A percentile compares a stretch with the other conserved stretches of the same genome.
Conservation (phyloP, 2,329 filamentous ascomycete species). For the Ramularia endophylla region DNA sequence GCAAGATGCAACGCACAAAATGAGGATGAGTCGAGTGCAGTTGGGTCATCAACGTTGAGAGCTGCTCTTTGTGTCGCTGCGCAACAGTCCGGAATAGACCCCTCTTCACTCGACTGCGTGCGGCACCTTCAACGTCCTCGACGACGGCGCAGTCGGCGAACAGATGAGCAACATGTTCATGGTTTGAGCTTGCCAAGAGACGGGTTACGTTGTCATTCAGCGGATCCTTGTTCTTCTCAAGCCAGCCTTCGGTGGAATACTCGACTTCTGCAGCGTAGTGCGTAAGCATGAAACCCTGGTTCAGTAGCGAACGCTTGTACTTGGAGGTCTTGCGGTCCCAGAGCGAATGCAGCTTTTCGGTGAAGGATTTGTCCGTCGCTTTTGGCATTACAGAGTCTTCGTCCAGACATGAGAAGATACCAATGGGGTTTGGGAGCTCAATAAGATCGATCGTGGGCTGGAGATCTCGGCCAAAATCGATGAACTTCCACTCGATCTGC, state of each 20-base stretch:
- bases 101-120: constrained; percentile 83
- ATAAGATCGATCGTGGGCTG: constrained; percentile 98
- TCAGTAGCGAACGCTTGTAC: constrained; percentile 80
- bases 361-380: constrained; percentile 93
- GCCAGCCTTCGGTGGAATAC: constrained; percentile 89
- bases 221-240: constrained; percentile 99
- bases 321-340: constrained; percentile 97
- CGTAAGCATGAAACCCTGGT: constrained; percentile 89
- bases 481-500: constrained; percentile 99
- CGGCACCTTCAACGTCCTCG: constrained; percentile 65
- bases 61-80: constrained; percentile 93
- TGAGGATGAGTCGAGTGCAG: constrained; percentile 95
- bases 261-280: constrained; percentile 98
- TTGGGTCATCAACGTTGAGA: constrained; percentile 93
- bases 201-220: constrained; percentile 95
- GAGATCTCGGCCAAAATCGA: constrained; percentile 94
- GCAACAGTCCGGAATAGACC: constrained; percentile 95
- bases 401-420: constrained; percentile 96
- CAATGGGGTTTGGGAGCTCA: constrained; percentile 91
- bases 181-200: constrained; percentile 72
- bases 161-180: constrained; percentile 75
- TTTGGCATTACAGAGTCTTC: constrained; percentile 99
- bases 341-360: constrained; percentile 90
- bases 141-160: constrained; percentile 83
- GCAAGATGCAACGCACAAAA: constrained; percentile 95